Evolutionary conservation across 805 yeast genomes (phyloP), one percentile per base, ranked within the genome.

Genomic region (Yarrowia yakushimensis): DNA sequence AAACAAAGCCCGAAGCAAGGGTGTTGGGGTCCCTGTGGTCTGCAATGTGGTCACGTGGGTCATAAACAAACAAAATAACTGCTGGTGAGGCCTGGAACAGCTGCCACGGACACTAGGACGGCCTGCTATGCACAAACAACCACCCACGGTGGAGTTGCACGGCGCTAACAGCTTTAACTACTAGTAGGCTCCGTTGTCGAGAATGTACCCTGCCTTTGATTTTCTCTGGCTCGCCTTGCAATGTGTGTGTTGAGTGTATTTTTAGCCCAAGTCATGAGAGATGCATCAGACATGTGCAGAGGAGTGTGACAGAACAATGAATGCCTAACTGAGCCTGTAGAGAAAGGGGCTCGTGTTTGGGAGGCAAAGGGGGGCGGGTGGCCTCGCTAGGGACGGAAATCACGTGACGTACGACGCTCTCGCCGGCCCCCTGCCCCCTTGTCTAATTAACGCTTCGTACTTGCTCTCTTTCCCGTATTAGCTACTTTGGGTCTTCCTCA

Each of bases 31-130:
- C 36, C 23, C 23, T 48, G 41, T 30, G 18, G 15, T 10, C 57
- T 34, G 41, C 52, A 45, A 45, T 45, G 52, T 45, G 52, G 52
- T 48, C 57, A 48, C 57, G 57, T 48, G 57, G 28, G n/a, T 8
- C 41, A 34, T 33, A 48, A 46, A 22, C 36, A 48, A 48, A 34
- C 39, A n/a, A 15, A 31, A 31, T 17, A 10, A 7, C 22, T n/a
- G 20, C 31, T 13, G 18, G 34, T 3, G 10, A 3, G 20, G 18
- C 11, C 37, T 34, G 37, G 9, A 11, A 15, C 10, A n/a, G 20
- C 11, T 3, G 37, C 20, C 20, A 17, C 20, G n/a, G 20, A 34
- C 37, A 4, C 17, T 20, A 5, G 37, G 22, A 18, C 23, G 23
- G 22, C 15, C 41, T 10, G 18, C 22, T 1, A 15, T 9, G 10